Evolutionary conservation across 2,329 filamentous ascomycete species (phyloP).

Genomic region (Trichoderma pleuroti): DNA sequence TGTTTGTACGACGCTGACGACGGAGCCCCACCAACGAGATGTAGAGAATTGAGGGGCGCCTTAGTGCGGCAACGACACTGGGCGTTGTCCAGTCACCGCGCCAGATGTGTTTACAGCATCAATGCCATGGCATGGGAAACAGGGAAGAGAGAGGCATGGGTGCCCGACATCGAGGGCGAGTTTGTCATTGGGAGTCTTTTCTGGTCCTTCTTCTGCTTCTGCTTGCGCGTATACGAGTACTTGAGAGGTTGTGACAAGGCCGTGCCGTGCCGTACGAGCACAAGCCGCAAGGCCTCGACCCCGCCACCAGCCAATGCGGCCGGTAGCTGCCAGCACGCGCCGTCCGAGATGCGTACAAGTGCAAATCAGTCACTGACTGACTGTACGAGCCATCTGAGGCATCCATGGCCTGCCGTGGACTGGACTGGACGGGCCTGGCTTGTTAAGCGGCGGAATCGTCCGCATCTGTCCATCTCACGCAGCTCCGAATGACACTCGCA

Average conservation of each 20-base stretch:
- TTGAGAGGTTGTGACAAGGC: background rate
- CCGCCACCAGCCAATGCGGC: slow-evolving; percentile 5
- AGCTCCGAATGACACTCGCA: background rate
- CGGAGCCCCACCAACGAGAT: background rate
- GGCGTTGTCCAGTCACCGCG: background rate
- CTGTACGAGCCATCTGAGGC: background rate
- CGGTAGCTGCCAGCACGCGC: background rate
- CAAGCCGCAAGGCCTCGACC: background rate
- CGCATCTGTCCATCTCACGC: background rate
- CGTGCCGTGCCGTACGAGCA: background rate
- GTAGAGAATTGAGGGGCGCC: background rate
- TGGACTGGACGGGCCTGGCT: background rate
- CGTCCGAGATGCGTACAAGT: background rate
- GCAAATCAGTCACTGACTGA: too few species aligned
- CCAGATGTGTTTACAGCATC: background rate
- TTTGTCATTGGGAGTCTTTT: background rate
- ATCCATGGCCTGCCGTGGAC: background rate
- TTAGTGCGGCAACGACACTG: background rate
- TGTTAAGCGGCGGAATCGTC: background rate
- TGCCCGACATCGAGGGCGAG: background rate
- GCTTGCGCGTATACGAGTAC: too few species aligned
- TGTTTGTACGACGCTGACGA: background rate
- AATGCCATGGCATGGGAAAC: background rate
- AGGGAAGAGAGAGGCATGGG: background rate
- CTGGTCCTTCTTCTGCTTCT: too few species aligned